Evolutionary conservation across 331 rosid genomes (phyloP), one percentile per base, ranked within the genome.

Genomic region (Phaseolus coccineus): DNA sequence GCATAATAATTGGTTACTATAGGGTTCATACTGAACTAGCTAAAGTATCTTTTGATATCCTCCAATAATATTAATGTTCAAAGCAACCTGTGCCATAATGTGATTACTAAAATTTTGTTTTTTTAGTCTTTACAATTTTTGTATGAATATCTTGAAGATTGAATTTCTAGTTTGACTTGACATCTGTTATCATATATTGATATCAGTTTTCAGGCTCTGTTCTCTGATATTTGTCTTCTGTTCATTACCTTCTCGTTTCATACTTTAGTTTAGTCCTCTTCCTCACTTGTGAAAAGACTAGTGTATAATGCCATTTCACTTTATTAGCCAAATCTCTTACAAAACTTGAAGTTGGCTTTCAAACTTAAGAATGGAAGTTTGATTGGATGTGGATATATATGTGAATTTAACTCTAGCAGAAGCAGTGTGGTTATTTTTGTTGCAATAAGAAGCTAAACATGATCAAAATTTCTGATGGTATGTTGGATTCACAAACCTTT

Each of bases 21-120:
- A 8, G 71, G 63, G 67, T 12, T 28, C 33, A 11, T 63, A 51
- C 74, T 16, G 65, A 62, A 72, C 44, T 59, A 47, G 77, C 55
- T 19, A 4, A 4, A 9, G 64, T 35, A 62, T 71, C 28, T 13
- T 37, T 66, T 52, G 44, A 37, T 77, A 52, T 77, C 31, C n/a
- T 28, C 30, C 22, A 62, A 50, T 71, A 37, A 15, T n/a, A 39
- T 79, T 51, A 53, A 39, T 16, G 30, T 15, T 58, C 48, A 22
- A 47, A 25, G 68, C 11, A 3, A 16, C 69, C 47, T 33, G 22
- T 62, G 22, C 57, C 15, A 59, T 40, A 19, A 77, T 6, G 30
- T 30, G 47, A 47, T 40, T 42, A 4, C 42, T 46, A 51, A 76
- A 35, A 27, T 5, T 76, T 64, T 19, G 15, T 16, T n/a, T 50